phyloP scores from a whole-genome alignment of 2,329 filamentous ascomycete genomes.

The Trichoderma guizhouense region DNA sequence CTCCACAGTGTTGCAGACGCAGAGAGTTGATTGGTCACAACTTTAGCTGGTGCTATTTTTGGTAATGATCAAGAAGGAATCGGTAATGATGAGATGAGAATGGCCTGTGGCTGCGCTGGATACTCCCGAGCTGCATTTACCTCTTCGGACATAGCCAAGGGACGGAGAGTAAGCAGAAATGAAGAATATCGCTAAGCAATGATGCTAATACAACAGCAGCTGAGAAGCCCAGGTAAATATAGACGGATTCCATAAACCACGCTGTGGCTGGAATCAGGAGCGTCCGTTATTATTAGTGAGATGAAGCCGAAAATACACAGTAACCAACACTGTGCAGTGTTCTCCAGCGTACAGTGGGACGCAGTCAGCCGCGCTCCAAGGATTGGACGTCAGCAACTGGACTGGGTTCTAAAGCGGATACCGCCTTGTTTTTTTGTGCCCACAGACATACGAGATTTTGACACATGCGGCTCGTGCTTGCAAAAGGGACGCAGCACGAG shows the following conservation, averaged over 20 bases:
- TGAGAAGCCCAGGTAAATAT: background rate
- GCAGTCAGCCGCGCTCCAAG: constrained; percentile 17
- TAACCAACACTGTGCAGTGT: background rate
- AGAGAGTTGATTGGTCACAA: background rate
- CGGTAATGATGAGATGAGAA: constrained; percentile 13
- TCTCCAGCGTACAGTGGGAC: constrained; percentile 11
- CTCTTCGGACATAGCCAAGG: background rate
- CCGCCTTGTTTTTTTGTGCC: constrained; percentile 5
- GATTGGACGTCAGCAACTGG: constrained; percentile 19
- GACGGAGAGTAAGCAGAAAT: background rate
- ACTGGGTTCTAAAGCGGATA: constrained; percentile 17
- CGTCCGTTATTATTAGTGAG: background rate
- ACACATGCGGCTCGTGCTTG: constrained; percentile 5
- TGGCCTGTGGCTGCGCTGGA: constrained; percentile 9
- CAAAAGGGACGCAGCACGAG: background rate
- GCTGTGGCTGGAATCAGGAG: constrained; percentile 14
- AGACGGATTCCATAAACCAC: background rate
- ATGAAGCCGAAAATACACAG: background rate
- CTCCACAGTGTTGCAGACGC: constrained; percentile 10
- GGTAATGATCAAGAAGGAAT: constrained; percentile 2
- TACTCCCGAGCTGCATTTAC: background rate
- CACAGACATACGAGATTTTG: constrained; percentile 11
- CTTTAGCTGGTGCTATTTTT: constrained; percentile 16
- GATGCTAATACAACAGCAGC: background rate
- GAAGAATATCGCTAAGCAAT: constrained; percentile 3